phyloP scores from a whole-genome alignment of 495 filamentous ascomycete species.

The Opeltia flavorubescens region DNA sequence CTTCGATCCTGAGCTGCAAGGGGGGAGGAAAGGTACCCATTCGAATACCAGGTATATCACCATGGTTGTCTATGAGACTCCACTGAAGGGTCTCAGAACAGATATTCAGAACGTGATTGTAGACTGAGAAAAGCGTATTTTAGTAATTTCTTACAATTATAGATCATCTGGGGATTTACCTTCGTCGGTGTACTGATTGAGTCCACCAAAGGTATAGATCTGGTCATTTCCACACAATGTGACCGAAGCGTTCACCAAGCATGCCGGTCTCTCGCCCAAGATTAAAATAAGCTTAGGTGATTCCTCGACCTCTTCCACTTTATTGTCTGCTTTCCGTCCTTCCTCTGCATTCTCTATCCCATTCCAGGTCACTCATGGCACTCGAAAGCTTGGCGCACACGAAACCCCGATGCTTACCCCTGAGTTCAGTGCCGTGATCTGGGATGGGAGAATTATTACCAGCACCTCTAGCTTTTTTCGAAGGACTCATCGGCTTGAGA shows the following conservation, averaged over 20 bases:
- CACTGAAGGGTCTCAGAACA: slow-evolving; percentile 78
- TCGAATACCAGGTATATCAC: slow-evolving; percentile 91
- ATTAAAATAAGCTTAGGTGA: slow-evolving; percentile 67
- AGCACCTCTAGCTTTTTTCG: slow-evolving; percentile 41
- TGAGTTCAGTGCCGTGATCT: too few relatives aligned
- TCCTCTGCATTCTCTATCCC: too few relatives aligned
- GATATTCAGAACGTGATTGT: slow-evolving; percentile 87
- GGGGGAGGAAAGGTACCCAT: slow-evolving; percentile 57
- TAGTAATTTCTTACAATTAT: slow-evolving; percentile 8
- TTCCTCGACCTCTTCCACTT: too few relatives aligned
- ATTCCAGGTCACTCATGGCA: too few relatives aligned
- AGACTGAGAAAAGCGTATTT: slow-evolving; percentile 41
- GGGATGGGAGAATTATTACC: slow-evolving; percentile 61
- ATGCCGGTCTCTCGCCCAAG: slow-evolving; percentile 78
- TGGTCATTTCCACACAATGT: slow-evolving; percentile 91
- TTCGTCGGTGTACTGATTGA: slow-evolving; percentile 97
- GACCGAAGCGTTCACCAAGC: slow-evolving; percentile 92
- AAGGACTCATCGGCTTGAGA: slow-evolving; percentile 69
- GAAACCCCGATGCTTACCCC: too few relatives aligned
- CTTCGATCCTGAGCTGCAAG: neutral
- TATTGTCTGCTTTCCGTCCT: too few relatives aligned
- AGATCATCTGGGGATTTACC: slow-evolving; percentile 25
- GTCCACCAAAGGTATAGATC: slow-evolving; percentile 96
- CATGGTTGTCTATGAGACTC: slow-evolving; percentile 95
- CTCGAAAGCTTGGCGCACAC: too few relatives aligned